These are phyloP conservation scores for Lentinula raphanica DNA, from an alignment of 768 basidiomycete species.

Conservation along the genomic window DNA sequence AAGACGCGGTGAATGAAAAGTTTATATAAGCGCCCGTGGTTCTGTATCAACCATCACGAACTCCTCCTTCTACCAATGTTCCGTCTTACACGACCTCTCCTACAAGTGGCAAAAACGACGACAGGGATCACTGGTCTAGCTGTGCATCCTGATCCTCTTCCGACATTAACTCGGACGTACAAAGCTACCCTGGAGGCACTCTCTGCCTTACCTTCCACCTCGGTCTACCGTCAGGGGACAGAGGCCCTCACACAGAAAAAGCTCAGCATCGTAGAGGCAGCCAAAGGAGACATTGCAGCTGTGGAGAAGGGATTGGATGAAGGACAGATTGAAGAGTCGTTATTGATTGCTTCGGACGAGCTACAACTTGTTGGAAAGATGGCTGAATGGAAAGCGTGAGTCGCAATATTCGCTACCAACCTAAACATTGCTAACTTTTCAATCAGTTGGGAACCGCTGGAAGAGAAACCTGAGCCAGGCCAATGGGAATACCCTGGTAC, in stretches of 20 bases:
- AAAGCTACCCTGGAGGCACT: slow-evolving; percentile 69
- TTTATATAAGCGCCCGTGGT: neutral
- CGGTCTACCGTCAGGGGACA: slow-evolving; percentile 85
- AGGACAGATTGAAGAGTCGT: slow-evolving; percentile 82
- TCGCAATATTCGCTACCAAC: too few species aligned
- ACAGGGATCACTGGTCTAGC: slow-evolving; percentile 83
- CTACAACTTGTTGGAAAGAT: slow-evolving; percentile 71
- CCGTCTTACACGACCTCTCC: slow-evolving; percentile 67
- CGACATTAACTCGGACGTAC: slow-evolving; percentile 71
- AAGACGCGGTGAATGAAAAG: slow-evolving; percentile 2
- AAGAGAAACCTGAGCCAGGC: slow-evolving; percentile 71
- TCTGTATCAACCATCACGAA: neutral
- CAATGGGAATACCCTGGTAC: slow-evolving; percentile 83
- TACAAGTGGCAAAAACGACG: slow-evolving; percentile 65
- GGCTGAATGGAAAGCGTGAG: slow-evolving; percentile 95
- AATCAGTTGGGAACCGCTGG: slow-evolving; percentile 81
- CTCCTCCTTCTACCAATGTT: slow-evolving; percentile 48
- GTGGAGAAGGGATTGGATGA: slow-evolving; percentile 77
- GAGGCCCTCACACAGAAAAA: slow-evolving; percentile 82
- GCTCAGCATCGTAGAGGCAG: slow-evolving; percentile 64
- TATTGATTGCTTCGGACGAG: slow-evolving; percentile 82
- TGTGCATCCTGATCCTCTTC: slow-evolving; percentile 82
- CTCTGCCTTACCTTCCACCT: slow-evolving; percentile 66
- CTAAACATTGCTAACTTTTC: slow-evolving; percentile 10
- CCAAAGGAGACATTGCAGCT: slow-evolving; percentile 56